These are phyloP conservation scores for Stropharia rugosoannulata DNA, from an alignment of 768 basidiomycete species.

Conservation along the genomic window DNA sequence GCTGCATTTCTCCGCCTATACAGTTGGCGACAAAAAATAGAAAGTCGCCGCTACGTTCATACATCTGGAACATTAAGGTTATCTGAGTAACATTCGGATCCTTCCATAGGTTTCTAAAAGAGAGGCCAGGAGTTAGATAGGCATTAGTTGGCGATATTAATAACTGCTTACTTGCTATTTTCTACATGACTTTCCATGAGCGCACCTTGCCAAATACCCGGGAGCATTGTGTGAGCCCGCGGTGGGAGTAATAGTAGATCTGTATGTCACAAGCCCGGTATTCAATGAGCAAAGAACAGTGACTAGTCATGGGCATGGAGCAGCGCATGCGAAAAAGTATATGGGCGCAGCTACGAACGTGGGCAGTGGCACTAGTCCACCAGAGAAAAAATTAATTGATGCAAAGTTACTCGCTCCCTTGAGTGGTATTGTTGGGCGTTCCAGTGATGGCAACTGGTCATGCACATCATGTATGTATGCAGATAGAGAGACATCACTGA, in stretches of 20 bases:
- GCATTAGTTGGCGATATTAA: constrained; percentile 11
- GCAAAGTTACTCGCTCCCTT: neutral
- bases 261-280: constrained; percentile 3
- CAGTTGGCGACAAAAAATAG: neutral
- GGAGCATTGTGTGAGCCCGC: constrained; percentile 15
- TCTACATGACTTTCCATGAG: constrained; percentile 7
- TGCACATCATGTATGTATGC: neutral
- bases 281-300: constrained; percentile 3
- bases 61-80: constrained; percentile 1
- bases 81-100: neutral
- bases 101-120: neutral
- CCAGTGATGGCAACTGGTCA: neutral
- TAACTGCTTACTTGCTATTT: constrained; percentile 10
- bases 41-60: constrained; percentile 3
- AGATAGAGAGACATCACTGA: constrained; percentile 5
- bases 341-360: neutral
- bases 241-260: constrained; percentile 4
- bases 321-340: neutral
- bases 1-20: constrained; percentile 1
- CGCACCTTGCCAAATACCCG: constrained; percentile 7
- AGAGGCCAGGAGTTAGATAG: constrained; percentile 12
- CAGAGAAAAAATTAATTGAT: neutral
- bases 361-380: neutral
- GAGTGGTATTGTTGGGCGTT: neutral
- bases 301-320: neutral